Base-by-base conservation (phyloP, 208 protist species). In the Acanthamoeba culbertsoni region DNA sequence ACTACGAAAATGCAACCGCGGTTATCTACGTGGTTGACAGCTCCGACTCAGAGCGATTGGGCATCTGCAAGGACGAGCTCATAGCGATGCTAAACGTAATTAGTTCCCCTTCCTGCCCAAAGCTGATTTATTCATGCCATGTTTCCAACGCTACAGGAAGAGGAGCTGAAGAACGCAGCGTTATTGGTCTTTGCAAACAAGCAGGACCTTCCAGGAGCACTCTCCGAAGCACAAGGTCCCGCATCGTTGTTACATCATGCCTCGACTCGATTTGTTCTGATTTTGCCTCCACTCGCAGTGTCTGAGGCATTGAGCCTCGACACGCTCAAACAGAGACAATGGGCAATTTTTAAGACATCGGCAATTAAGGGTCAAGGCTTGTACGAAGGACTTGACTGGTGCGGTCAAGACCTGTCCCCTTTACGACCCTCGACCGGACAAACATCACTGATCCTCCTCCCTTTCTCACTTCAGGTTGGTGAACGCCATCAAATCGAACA, bases 101-200 rank as follows among this genome's bases (percentile, higher is more conserved):
- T 14, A 5, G 1, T 63, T 95, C 84, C 28, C 45, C 23, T 35
- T 75, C 43, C 2, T 55, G 93, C 0, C 7, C 63, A 14, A 33
- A 31, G n/a, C 33, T 2, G 26, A 46, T 46, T 10, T 18, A 90
- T 10, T n/a, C 1, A 37, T 55, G 35, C 90, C 18, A 68, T 51
- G 57, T 7, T 26, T 12, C 14, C 42, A 12, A 12, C 48, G 10
- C 35, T 5, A 20, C 42, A 97, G 88, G 98, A 98, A 84, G 98
- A 99, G 20, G 98, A 99, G 94, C 94, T 99, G n/a, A 97, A 98
- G 82, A 96, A 98, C 33, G 93, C 97, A 1, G 90, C 96, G 40
- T 95, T 99, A 35, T 42, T 99, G 14, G 97, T 99, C 8, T 98
- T 98, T 89, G 98, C 98, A 2, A 99, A 99, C 94, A 99, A 99